Evolutionary conservation across 768 basidiomycete species (phyloP).

Genomic region (Kwoniella sp.): DNA sequence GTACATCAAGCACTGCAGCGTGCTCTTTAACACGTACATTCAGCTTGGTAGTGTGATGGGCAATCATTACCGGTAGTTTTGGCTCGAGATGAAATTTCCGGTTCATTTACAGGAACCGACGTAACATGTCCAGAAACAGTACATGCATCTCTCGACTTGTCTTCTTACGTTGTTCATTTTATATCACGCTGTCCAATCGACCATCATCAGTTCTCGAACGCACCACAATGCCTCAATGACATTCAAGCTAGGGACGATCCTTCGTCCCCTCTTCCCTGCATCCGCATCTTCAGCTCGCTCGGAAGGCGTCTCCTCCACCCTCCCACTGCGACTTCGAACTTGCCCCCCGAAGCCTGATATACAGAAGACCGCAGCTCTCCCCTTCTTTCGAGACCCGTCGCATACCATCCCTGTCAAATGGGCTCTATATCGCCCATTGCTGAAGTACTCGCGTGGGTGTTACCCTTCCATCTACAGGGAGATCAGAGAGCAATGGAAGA

Average conservation of each 20-base stretch:
- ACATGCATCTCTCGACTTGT: not conserved
- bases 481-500: slow-evolving; percentile 21
- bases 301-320: not conserved
- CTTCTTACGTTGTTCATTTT: not conserved
- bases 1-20: too few species aligned
- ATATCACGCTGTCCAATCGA: not conserved
- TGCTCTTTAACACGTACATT: too few species aligned
- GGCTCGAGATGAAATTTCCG: too few species aligned
- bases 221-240: slow-evolving; percentile 15
- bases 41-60: too few species aligned
- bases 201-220: not conserved
- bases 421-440: slow-evolving; percentile 72
- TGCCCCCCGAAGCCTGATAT: too few species aligned
- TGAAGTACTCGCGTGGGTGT: slow-evolving; percentile 59
- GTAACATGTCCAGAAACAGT: too few species aligned
- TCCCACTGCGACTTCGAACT: too few species aligned
- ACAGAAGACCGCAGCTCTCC: slow-evolving; percentile 44
- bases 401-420: slow-evolving; percentile 79
- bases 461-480: slow-evolving; percentile 15
- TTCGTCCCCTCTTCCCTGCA: slow-evolving; percentile 15
- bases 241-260: not conserved
- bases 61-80: too few species aligned
- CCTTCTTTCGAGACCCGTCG: slow-evolving; percentile 70
- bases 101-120: too few species aligned
- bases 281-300: not conserved